Percentiles rank a stretch among this genome's conserved stretches.
Conservation (phyloP, 441 rosid species). For the Corymbia calophylla region DNA sequence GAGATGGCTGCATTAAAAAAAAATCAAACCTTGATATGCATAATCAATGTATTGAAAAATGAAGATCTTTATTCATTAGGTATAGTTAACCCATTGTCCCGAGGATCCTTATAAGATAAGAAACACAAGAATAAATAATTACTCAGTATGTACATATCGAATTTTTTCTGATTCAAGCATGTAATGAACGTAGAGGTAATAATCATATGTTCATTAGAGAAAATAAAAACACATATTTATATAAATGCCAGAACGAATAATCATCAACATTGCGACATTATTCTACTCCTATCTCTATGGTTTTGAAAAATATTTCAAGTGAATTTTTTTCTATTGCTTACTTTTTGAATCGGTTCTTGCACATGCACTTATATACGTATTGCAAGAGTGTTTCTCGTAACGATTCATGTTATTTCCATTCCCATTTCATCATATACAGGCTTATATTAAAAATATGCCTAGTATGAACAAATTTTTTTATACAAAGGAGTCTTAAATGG, state of each 20-base stretch:
- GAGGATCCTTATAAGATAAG: no score
- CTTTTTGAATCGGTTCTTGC: neutral
- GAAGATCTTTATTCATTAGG: no score
- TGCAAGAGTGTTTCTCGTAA: neutral
- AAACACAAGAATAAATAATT: no score
- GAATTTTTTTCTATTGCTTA: neutral
- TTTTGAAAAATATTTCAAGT: rapidly evolving
- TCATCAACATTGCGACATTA: neutral
- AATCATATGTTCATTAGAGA: neutral
- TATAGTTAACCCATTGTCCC: no score
- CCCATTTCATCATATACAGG: neutral
- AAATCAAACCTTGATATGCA: no score
- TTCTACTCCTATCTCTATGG: no score
- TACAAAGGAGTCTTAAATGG: neutral
- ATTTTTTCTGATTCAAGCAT: rapidly evolving
- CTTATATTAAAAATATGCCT: neutral
- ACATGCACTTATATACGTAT: neutral
- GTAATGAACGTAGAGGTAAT: rapidly evolving
- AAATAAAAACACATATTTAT: no score
- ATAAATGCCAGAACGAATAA: no score
- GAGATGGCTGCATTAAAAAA: no score
- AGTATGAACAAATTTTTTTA: neutral
- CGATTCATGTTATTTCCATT: neutral
- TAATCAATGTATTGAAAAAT: no score
- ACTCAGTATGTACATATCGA: no score